phyloP scores from a whole-genome alignment of 106 monocot species.

The Dioscorea dumetorum region DNA sequence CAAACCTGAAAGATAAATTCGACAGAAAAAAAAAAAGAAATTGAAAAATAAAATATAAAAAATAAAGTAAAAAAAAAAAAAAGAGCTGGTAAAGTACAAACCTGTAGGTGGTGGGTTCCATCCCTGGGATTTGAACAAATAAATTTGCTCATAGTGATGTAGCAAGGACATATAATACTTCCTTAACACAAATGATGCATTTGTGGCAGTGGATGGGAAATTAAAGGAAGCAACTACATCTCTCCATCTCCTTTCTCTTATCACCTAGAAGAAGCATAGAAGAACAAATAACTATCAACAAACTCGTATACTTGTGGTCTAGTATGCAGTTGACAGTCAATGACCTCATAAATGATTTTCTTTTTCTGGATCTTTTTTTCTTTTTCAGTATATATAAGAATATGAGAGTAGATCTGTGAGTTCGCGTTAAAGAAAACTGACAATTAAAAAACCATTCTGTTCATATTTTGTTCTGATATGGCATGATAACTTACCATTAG shows the following conservation, averaged over 20 bases:
- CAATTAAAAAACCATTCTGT: too few relatives aligned
- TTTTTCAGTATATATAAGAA: too few relatives aligned
- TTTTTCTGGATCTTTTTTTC: not conserved
- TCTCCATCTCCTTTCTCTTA: conserved; percentile 72
- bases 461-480: too few relatives aligned
- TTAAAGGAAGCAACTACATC: conserved; percentile 79
- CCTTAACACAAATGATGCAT: conserved; percentile 90
- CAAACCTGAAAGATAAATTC: conserved; percentile 9
- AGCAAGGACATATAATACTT: conserved; percentile 85
- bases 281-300: not conserved
- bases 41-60: not conserved
- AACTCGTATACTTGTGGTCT: not conserved
- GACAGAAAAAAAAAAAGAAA: not conserved
- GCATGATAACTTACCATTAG: too few relatives aligned
- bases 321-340: not conserved
- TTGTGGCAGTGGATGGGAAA: conserved; percentile 95
- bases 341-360: not conserved
- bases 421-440: not conserved
- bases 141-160: conserved; percentile 83
- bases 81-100: conserved; percentile 7
- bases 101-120: conserved; percentile 32
- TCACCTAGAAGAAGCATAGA: conserved; percentile 32
- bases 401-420: not conserved
- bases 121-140: conserved; percentile 59
- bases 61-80: not conserved